A percentile compares a stretch with the other conserved stretches of the same genome.
phyloP scores from a whole-genome alignment of 345 rosid species.

The Euphorbia tirucalli region DNA sequence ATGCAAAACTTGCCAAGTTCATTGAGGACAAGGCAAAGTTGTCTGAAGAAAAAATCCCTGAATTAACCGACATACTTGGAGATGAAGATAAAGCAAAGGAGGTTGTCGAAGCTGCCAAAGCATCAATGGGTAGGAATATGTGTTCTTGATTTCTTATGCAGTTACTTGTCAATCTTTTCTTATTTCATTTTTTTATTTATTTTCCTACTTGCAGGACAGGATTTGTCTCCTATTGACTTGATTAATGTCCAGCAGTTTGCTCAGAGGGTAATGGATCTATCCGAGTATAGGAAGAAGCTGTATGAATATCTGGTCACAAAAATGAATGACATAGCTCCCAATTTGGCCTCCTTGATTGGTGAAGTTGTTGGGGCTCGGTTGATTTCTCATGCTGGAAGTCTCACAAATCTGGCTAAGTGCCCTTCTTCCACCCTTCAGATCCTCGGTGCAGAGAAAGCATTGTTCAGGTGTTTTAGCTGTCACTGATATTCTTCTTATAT shows the following conservation, averaged over 20 bases:
- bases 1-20: conserved; percentile 63
- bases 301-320: conserved; percentile 79
- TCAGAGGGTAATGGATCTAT: conserved; percentile 77
- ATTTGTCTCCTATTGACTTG: conserved; percentile 76
- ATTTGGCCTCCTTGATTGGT: conserved; percentile 86
- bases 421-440: conserved; percentile 99
- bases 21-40: conserved; percentile 73
- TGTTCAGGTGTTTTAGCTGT: conserved; percentile 62
- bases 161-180: not conserved
- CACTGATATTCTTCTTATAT: not conserved
- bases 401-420: conserved; percentile 92
- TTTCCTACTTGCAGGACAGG: conserved; percentile 60
- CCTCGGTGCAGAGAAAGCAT: conserved; percentile 95
- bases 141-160: conserved; percentile 2
- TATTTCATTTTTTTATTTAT: conserved; percentile 11
- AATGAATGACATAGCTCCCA: conserved; percentile 95
- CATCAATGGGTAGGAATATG: conserved; percentile 75
- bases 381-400: conserved; percentile 98
- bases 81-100: conserved; percentile 95
- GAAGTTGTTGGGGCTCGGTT: conserved; percentile 90
- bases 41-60: conserved; percentile 55
- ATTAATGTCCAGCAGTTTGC: conserved; percentile 81
- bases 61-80: conserved; percentile 67
- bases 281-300: conserved; percentile 84
- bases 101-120: conserved; percentile 88